Conservation (phyloP, 2,329 filamentous ascomycete species). For the Blumeriella jaapii region DNA sequence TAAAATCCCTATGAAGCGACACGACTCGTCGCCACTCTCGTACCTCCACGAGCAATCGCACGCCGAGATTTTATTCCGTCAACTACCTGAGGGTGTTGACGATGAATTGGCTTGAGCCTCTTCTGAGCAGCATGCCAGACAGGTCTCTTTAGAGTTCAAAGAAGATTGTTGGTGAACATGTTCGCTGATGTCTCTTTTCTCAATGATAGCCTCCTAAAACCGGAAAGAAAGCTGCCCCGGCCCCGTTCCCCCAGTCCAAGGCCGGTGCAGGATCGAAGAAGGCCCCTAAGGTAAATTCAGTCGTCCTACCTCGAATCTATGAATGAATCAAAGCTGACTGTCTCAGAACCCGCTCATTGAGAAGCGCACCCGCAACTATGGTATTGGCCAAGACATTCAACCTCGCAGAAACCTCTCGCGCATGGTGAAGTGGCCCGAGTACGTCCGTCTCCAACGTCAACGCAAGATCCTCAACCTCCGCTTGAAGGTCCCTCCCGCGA, state of each 20-base stretch:
- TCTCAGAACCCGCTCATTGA: slow-evolving; percentile 94
- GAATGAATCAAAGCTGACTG: slow-evolving; percentile 14
- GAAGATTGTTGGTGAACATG: slow-evolving; percentile 73
- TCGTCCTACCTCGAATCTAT: background rate
- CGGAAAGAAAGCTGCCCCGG: slow-evolving; percentile 95
- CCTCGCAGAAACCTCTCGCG: slow-evolving; percentile 88
- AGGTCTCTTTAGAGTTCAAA: slow-evolving; percentile 84
- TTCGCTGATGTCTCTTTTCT: slow-evolving; percentile 97
- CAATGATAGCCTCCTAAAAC: slow-evolving; percentile 99
- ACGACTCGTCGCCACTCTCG: slow-evolving; percentile 27
- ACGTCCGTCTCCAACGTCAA: slow-evolving; percentile 82
- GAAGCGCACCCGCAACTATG: slow-evolving; percentile 95
- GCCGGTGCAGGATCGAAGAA: slow-evolving; percentile 76
- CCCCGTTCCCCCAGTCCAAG: slow-evolving; percentile 93
- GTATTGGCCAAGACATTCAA: slow-evolving; percentile 98
- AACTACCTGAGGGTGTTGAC: slow-evolving; percentile 29
- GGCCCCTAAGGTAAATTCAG: slow-evolving; percentile 74
- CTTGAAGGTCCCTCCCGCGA: slow-evolving; percentile 94
- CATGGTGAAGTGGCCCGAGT: slow-evolving; percentile 99
- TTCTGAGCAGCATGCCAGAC: slow-evolving; percentile 29
- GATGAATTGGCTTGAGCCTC: slow-evolving; percentile 57
- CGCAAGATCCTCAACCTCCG: slow-evolving; percentile 95
- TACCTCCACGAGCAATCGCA: slow-evolving; percentile 30
- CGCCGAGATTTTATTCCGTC: slow-evolving; percentile 27
- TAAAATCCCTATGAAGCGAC: slow-evolving; percentile 21